A percentile compares a stretch with the other conserved stretches of the same genome.
Evolutionary conservation across 75 land plant genomes (phyloP).

Genomic region (Pseudotsuga menziesii): DNA sequence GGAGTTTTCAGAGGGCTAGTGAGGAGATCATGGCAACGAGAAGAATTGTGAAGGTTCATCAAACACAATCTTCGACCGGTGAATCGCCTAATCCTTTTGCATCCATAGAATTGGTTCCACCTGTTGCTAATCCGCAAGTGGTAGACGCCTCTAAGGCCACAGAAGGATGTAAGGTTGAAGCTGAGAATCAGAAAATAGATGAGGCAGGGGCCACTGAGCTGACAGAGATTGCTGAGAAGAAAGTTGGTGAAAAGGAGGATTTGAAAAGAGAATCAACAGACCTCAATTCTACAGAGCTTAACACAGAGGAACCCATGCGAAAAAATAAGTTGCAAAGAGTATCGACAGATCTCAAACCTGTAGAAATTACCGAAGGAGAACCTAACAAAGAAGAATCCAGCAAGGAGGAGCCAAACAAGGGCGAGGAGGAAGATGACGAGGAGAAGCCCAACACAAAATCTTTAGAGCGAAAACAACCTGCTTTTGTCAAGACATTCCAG

Average conservation of each 20-base stretch:
- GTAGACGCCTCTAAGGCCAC: not conserved
- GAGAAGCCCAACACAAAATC: slow-evolving; percentile 2
- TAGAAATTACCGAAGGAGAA: not conserved
- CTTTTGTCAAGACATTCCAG: slow-evolving; percentile 23
- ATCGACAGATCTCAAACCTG: not conserved
- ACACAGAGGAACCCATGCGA: not conserved
- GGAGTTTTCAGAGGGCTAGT: slow-evolving; percentile 12
- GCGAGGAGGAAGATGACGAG: slow-evolving; percentile 17
- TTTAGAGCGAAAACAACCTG: slow-evolving; percentile 10
- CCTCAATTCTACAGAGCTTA: not conserved
- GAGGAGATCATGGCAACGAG: slow-evolving; percentile 18
- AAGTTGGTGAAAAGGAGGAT: slow-evolving; percentile 14
- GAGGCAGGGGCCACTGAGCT: slow-evolving; percentile 8
- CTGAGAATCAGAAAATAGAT: not conserved
- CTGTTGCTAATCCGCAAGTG: slow-evolving; percentile 6
- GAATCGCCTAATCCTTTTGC: slow-evolving; percentile 17
- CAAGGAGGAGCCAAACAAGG: not conserved
- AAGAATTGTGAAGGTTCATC: slow-evolving; percentile 14
- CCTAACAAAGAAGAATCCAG: not conserved
- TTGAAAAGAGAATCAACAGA: not conserved
- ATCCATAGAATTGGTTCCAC: slow-evolving; percentile 10
- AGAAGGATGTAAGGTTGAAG: not conserved
- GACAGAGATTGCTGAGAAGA: not conserved
- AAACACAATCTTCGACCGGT: not conserved
- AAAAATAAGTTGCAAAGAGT: not conserved